These are phyloP conservation scores for Paraglomus occultum DNA, from an alignment of 192 early-diverging fungal species.

Conservation along the genomic window DNA sequence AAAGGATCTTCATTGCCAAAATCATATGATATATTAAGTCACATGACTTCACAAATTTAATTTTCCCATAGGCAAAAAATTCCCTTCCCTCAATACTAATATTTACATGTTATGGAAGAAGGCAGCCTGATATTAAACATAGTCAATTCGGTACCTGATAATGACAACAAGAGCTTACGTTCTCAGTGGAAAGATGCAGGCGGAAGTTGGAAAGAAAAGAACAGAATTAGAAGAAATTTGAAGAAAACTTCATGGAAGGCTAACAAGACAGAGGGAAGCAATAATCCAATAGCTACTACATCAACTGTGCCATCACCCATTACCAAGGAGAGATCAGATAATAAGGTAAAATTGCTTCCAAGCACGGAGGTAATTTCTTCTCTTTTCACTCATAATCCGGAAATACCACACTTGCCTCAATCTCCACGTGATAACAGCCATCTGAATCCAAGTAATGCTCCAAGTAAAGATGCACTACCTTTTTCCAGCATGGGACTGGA, in stretches of 20 bases:
- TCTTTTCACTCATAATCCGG: conserved; percentile 4
- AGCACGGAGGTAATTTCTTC: conserved; percentile 11
- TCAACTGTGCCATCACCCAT: background rate
- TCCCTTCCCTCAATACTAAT: too few species aligned
- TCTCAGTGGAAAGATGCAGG: conserved; percentile 31
- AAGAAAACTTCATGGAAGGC: conserved; percentile 17
- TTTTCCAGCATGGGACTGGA: conserved; percentile 83
- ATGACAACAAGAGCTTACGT: conserved; percentile 27
- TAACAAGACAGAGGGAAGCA: conserved; percentile 21
- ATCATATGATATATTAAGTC: too few species aligned
- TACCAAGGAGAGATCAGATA: background rate
- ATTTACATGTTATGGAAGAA: conserved; percentile 32
- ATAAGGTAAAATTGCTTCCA: background rate
- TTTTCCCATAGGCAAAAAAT: too few species aligned
- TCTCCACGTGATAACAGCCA: conserved; percentile 31
- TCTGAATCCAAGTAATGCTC: conserved; percentile 49
- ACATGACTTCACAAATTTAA: too few species aligned
- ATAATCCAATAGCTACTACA: conserved; percentile 13
- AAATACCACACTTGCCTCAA: conserved; percentile 22
- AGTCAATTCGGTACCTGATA: conserved; percentile 25
- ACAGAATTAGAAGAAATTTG: conserved; percentile 35
- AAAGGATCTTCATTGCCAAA: too few species aligned
- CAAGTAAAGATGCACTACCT: conserved; percentile 44
- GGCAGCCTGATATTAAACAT: conserved; percentile 39
- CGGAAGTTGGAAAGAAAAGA: conserved; percentile 43